Evolutionary conservation across 176 grass and related monocot species (phyloP).

Genomic region (Musa troglodytarum): DNA sequence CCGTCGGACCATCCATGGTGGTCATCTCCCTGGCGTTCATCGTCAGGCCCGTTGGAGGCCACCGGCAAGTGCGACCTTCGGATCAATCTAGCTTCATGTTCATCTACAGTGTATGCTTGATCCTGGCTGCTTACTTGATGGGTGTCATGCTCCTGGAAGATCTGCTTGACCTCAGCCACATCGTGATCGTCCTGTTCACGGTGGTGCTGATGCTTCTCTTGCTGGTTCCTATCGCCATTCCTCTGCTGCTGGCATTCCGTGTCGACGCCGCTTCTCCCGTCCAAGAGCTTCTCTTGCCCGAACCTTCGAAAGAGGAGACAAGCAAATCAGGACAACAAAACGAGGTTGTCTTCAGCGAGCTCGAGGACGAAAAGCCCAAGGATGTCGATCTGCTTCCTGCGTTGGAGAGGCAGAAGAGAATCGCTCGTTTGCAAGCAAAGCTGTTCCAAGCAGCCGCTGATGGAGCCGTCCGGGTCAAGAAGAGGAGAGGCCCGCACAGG

Average conservation of each 20-base stretch:
- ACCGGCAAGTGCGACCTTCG: conserved; percentile 9
- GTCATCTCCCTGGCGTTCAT: conserved; percentile 8
- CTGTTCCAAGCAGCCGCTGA: conserved; percentile 9
- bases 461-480: conserved; percentile 9
- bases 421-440: conserved; percentile 13
- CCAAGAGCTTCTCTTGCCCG: conserved; percentile 9
- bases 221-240: not conserved
- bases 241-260: conserved; percentile 3
- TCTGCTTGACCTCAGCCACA: conserved; percentile 2
- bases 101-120: conserved; percentile 1
- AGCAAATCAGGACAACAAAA: conserved; percentile 1
- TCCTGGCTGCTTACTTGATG: conserved; percentile 15
- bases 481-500: conserved; percentile 9
- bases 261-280: not conserved
- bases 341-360: conserved; percentile 7
- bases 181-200: not conserved
- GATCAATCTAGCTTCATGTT: not conserved
- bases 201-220: not conserved
- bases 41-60: conserved; percentile 5
- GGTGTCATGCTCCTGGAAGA: conserved; percentile 17
- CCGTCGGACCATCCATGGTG: conserved; percentile 12
- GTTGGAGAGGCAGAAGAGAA: not conserved
- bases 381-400: conserved; percentile 5
- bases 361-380: conserved; percentile 13
- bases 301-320: not conserved